These are phyloP conservation scores for Tulasnella sp. DNA, from an alignment of 768 basidiomycete species.

Conservation along the genomic window DNA sequence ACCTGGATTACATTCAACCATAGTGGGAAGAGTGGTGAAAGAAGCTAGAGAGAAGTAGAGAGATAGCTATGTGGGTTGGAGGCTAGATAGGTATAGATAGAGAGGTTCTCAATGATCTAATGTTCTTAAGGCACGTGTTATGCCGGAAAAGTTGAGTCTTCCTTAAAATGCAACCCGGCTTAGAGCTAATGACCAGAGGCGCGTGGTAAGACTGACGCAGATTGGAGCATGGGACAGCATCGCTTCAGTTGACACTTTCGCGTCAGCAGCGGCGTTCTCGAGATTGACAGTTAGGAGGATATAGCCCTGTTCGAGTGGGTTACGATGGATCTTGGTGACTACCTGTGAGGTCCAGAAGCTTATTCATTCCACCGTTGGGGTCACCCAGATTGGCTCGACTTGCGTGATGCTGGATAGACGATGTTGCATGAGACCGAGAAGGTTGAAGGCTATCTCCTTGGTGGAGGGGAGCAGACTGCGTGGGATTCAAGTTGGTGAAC, in stretches of 20 bases:
- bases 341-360: constrained; percentile 90
- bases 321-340: constrained; percentile 71
- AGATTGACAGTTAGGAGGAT: constrained; percentile 86
- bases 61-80: too few relatives aligned
- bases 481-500: constrained; percentile 87
- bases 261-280: constrained; percentile 94
- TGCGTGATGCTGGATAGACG: constrained; percentile 98
- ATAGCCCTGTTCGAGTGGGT: constrained; percentile 76
- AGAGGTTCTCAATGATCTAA: too few relatives aligned
- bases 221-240: constrained; percentile 85
- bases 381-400: constrained; percentile 99
- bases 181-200: too few relatives aligned
- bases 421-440: constrained; percentile 98
- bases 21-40: too few relatives aligned
- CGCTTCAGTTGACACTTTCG: constrained; percentile 77
- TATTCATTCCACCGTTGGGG: constrained; percentile 96
- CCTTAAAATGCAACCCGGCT: too few relatives aligned
- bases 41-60: too few relatives aligned
- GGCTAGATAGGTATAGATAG: too few relatives aligned
- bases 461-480: constrained; percentile 95
- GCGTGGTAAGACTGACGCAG: constrained; percentile 84
- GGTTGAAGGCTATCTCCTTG: constrained; percentile 99
- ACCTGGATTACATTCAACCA: too few relatives aligned
- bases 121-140: too few relatives aligned
- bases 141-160: too few relatives aligned